phyloP scores from a whole-genome alignment of 2,329 filamentous ascomycete genomes.

The Neurospora sp. region DNA sequence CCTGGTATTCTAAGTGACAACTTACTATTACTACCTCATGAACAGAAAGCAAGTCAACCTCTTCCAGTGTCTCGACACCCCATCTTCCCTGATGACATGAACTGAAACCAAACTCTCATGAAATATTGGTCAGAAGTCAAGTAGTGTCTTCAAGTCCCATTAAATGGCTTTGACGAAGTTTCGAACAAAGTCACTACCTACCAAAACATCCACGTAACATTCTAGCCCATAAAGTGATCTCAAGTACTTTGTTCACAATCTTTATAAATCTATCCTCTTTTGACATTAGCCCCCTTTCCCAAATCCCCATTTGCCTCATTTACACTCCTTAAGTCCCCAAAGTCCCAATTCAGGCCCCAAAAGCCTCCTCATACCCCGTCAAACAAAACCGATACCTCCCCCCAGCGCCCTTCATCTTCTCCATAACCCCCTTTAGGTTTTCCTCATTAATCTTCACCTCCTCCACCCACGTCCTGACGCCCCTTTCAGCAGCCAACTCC shows the following conservation, averaged over 20 bases:
- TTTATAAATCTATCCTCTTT: background rate
- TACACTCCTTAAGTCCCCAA: background rate
- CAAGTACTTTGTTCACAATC: background rate
- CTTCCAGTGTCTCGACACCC: background rate
- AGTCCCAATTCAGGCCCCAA: conserved; percentile 34
- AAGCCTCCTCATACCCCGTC: conserved; percentile 58
- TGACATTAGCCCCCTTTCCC: background rate
- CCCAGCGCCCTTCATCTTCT: conserved; percentile 58
- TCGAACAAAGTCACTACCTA: background rate
- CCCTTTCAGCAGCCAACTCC: conserved; percentile 60
- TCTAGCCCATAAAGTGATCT: background rate
- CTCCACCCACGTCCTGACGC: conserved; percentile 59
- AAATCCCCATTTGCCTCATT: no score
- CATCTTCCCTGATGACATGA: background rate
- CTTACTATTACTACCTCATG: background rate
- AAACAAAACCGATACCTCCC: conserved; percentile 69
- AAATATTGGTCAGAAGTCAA: background rate
- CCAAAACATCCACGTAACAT: background rate
- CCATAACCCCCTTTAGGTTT: conserved; percentile 59
- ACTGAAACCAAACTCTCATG: background rate
- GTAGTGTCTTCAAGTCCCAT: background rate
- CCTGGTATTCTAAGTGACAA: background rate
- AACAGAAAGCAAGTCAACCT: background rate
- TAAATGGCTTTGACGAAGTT: background rate
- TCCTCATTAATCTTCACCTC: conserved; percentile 63